Conservation (phyloP, 1,284 basidiomycete species). For the Sporisorium exsertum region DNA sequence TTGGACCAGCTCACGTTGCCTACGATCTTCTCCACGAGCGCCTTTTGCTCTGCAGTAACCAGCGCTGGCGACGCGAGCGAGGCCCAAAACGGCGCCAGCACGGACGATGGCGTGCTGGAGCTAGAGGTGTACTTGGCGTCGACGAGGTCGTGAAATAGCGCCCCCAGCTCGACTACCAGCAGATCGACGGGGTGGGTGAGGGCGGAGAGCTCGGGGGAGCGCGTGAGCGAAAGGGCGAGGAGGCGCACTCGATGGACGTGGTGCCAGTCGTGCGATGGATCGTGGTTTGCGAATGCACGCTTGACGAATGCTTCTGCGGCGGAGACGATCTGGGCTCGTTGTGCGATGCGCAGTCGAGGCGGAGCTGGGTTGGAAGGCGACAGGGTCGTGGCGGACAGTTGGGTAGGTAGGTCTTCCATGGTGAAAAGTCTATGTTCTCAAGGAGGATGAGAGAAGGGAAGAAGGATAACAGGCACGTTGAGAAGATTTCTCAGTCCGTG, state of each 20-base stretch:
- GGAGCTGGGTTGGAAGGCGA: background rate
- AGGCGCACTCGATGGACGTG: conserved; percentile 87
- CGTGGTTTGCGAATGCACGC: conserved; percentile 79
- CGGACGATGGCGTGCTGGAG: conserved; percentile 4
- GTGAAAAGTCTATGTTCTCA: background rate
- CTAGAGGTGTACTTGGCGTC: conserved; percentile 81
- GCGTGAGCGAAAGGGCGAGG: conserved; percentile 79
- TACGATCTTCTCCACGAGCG: conserved; percentile 74
- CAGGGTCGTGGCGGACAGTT: background rate
- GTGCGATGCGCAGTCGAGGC: background rate
- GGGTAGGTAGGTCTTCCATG: conserved; percentile 11
- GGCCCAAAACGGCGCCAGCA: conserved; percentile 25
- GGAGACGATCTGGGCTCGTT: conserved; percentile 14
- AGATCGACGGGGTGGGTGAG: conserved; percentile 72
- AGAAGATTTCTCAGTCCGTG: conserved; percentile 1
- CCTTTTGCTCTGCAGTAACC: conserved; percentile 4
- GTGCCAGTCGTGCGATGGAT: conserved; percentile 88
- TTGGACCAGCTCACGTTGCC: conserved; percentile 88
- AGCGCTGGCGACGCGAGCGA: background rate
- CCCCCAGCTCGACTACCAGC: conserved; percentile 79
- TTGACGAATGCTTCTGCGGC: conserved; percentile 53
- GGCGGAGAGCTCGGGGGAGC: conserved; percentile 67
- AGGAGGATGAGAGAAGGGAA: background rate
- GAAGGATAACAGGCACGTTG: conserved; percentile 4
- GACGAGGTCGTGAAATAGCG: conserved; percentile 87